These are phyloP conservation scores for Torulaspora indica DNA, from an alignment of 805 yeast species.

Conservation along the genomic window DNA sequence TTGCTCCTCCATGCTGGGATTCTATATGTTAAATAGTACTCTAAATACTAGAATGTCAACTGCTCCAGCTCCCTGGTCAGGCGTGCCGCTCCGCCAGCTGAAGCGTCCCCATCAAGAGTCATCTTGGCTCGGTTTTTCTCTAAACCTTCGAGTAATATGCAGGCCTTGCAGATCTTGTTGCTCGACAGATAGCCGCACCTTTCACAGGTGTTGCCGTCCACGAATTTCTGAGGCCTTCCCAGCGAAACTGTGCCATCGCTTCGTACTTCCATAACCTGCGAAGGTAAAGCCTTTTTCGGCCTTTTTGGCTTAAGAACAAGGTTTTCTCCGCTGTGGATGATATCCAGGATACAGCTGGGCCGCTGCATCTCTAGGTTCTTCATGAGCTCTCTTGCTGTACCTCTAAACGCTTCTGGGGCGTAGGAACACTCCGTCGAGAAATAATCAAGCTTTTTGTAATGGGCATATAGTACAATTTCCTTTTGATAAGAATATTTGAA, in stretches of 20 bases:
- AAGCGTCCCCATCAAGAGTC: conserved; percentile 46
- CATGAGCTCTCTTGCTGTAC: conserved; percentile 90
- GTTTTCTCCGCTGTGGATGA: conserved; percentile 89
- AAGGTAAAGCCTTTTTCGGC: conserved; percentile 36
- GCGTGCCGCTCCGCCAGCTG: conserved; percentile 61
- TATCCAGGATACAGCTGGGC: conserved; percentile 90
- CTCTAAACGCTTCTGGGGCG: conserved; percentile 98
- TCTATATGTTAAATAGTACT: not conserved
- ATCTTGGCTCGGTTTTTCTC: conserved; percentile 66
- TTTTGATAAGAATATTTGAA: conserved; percentile 94
- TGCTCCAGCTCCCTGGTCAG: conserved; percentile 57
- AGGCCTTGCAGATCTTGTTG: conserved; percentile 88
- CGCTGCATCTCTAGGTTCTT: conserved; percentile 85
- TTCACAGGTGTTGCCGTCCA: conserved; percentile 73
- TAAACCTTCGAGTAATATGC: conserved; percentile 78
- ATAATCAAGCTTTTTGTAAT: conserved; percentile 89
- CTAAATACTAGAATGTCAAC: conserved; percentile 47
- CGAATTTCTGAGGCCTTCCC: conserved; percentile 30
- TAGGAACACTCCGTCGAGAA: conserved; percentile 96
- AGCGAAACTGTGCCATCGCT: conserved; percentile 60
- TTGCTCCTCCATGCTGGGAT: not conserved
- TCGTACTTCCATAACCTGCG: conserved; percentile 47
- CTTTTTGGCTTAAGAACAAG: conserved; percentile 60
- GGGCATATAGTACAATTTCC: conserved; percentile 96
- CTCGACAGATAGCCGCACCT: conserved; percentile 90